Base-by-base conservation (phyloP, 495 filamentous ascomycete genomes). In the Acidomyces sp. region DNA sequence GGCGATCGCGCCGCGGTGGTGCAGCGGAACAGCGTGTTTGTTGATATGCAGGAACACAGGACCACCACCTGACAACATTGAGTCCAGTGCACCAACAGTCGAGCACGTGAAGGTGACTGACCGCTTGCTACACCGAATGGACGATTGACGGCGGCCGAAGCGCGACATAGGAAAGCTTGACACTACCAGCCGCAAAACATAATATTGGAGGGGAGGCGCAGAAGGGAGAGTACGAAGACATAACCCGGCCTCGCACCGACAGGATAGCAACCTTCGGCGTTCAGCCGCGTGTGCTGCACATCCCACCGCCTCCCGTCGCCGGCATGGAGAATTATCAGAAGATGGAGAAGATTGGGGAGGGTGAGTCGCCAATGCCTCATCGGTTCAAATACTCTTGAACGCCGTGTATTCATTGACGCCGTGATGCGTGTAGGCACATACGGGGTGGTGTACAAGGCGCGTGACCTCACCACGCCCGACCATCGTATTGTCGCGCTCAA, bases 251-350 rank as follows among this genome's bases (percentile, higher is more conserved):
- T n/a, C n/a, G n/a, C n/a, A n/a, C 26, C 26, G 26, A 28, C 26
- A 28, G 26, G 7, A 28, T 28, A 28, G 26, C 26, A 28, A 28
- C 7, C 26, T 28, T 28, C 26, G 26, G 26, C 26, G n/a, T n/a
- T n/a, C n/a, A n/a, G n/a, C n/a, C n/a, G n/a, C n/a, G n/a, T n/a
- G n/a, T n/a, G n/a, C n/a, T n/a, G n/a, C n/a, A n/a, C n/a, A n/a
- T n/a, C n/a, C n/a, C n/a, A n/a, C n/a, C n/a, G 4, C 18, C 5
- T 19, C 12, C 28, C 12, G 6, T 13, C 34, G 41, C 9, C 31
- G 25, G 44, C 49, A 99, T 99, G 90, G 90, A 99, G 59, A 94
- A 95, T 61, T 99, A 99, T 62, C 86, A 96, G 68, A 95, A 95
- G 67, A 80, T 99, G 43, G 90, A 99, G 70, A 99, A 99, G 68